Percentiles rank a stretch among this genome's conserved stretches.
Conservation (phyloP, 306 rosid genomes). For the Rosa multiflora region DNA sequence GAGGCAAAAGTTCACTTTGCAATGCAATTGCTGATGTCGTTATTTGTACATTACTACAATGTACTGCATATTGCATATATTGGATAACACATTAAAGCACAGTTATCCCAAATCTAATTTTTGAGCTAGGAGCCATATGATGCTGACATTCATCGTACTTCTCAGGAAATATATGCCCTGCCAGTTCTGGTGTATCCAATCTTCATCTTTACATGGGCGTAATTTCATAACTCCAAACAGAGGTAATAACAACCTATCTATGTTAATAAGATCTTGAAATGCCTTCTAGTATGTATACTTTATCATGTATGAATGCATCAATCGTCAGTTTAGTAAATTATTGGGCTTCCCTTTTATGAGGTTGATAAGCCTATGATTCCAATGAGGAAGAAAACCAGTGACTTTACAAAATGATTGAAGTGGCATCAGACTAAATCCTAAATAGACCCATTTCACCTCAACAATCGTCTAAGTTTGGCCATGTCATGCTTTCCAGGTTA, state of each 20-base stretch:
- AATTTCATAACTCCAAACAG: slow-evolving; percentile 26
- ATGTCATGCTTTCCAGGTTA: not conserved
- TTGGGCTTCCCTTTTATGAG: not conserved
- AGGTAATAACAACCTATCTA: slow-evolving; percentile 39
- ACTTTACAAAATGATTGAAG: not conserved
- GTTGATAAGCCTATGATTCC: not conserved
- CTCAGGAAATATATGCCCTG: slow-evolving; percentile 51
- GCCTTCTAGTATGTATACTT: not conserved
- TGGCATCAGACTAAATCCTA: not conserved
- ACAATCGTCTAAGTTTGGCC: not conserved
- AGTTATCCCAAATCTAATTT: not conserved
- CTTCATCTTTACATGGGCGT: slow-evolving; percentile 38
- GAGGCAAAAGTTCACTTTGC: not conserved
- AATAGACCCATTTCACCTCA: not conserved
- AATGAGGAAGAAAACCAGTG: not conserved
- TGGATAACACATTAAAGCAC: not conserved
- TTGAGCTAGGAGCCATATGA: not conserved
- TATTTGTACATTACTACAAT: not conserved
- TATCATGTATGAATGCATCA: not conserved
- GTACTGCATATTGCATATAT: not conserved
- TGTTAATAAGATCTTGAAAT: not conserved
- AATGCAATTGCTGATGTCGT: not conserved
- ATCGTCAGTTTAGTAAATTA: not conserved
- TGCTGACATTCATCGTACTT: slow-evolving; percentile 8
- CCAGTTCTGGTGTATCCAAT: slow-evolving; percentile 42